Evolutionary conservation across 345 rosid genomes (phyloP).

Genomic region (Linum trigynum): DNA sequence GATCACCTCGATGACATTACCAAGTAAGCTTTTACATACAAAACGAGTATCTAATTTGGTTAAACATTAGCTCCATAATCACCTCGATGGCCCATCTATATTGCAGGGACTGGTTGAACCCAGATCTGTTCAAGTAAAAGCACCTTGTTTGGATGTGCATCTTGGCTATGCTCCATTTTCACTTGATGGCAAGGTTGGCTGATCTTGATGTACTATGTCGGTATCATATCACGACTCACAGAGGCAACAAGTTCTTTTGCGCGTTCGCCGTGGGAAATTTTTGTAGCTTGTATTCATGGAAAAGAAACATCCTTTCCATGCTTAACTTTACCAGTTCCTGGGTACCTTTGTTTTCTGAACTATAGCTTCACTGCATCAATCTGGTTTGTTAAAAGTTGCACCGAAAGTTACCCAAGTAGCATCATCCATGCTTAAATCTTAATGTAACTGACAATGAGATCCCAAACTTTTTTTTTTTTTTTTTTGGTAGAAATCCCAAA

Average conservation of each 20-base stretch:
- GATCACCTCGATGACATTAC: constrained; percentile 88
- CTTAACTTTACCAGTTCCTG: no score
- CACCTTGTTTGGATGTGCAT: not conserved
- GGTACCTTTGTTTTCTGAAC: no score
- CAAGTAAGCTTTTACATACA: constrained; percentile 41
- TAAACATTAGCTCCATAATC: no score
- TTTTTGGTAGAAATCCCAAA: no score
- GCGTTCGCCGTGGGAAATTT: not conserved
- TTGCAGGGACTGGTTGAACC: constrained; percentile 91
- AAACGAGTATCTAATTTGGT: not conserved
- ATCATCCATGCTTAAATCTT: no score
- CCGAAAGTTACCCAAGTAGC: no score
- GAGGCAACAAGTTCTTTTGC: not conserved
- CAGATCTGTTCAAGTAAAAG: constrained; percentile 66
- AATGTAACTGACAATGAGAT: no score
- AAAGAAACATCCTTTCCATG: not conserved
- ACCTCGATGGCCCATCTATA: constrained; percentile 10
- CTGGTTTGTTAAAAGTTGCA: no score
- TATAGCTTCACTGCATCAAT: no score
- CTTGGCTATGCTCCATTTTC: not conserved
- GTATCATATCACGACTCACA: not conserved
- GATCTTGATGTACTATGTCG: not conserved
- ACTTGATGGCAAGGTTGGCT: not conserved
- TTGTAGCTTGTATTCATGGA: not conserved
- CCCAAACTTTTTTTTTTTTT: no score